A percentile compares a stretch with the other conserved stretches of the same genome.
phyloP scores from a whole-genome alignment of 2,329 filamentous ascomycete species.

The Fusarium phyllophilum region DNA sequence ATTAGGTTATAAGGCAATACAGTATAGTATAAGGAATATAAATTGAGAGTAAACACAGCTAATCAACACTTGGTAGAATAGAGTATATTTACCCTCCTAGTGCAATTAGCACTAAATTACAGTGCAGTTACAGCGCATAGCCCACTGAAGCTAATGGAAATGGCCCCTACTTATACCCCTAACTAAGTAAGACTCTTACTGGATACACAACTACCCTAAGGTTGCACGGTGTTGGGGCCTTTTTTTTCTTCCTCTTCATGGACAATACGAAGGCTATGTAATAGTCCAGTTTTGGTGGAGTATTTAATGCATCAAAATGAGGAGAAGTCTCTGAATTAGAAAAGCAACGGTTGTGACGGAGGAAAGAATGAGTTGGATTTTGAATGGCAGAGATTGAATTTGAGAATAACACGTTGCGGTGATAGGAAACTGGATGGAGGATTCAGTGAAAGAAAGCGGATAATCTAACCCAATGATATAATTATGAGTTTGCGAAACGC shows the following conservation, averaged over 20 bases:
- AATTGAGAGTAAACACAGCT: too few species aligned
- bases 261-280: too few species aligned
- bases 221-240: not conserved
- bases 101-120: too few species aligned
- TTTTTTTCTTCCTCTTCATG: not conserved
- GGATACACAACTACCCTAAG: slow-evolving; percentile 6
- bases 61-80: too few species aligned
- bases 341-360: not conserved
- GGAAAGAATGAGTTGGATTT: not conserved
- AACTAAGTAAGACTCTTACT: not conserved
- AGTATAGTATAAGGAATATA: too few species aligned
- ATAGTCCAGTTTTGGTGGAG: not conserved
- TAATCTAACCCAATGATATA: not conserved
- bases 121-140: too few species aligned
- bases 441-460: not conserved
- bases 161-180: too few species aligned
- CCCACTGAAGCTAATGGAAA: too few species aligned
- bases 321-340: not conserved
- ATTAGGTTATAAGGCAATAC: too few species aligned
- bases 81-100: too few species aligned
- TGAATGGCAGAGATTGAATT: not conserved
- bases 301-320: not conserved
- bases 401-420: not conserved
- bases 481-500: not conserved
- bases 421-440: not conserved